Evolutionary conservation across 257 asterid species (phyloP), one percentile per base, ranked within the genome.

Genomic region (Agastache rugosa): DNA sequence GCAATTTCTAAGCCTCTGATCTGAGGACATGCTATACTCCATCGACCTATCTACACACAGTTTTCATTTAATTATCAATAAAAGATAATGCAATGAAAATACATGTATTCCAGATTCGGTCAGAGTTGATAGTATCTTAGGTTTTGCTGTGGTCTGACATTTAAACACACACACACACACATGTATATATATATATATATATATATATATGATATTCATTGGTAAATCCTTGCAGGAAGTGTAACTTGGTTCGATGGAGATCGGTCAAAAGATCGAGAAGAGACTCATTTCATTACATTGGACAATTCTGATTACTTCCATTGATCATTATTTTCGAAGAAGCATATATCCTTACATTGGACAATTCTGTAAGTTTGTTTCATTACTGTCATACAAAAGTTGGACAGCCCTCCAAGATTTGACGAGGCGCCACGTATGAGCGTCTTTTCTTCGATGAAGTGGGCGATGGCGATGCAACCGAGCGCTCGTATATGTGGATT

Each of bases 161-260:
- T 31, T 31, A n/a, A n/a, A n/a, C 37, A 31, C 37, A 31, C 7
- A 31, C 37, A 31, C 35, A 31, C 35, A 31, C 35, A 31, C 37
- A 31, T 1, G 0, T 5, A 3, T 5, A 31, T 31, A 5, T 31
- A 31, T 23, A 2, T 20, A 4, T 5, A 3, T 5, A 31, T 31
- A 5, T 31, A 31, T 23, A 2, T 20, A 35, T 59, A 17, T 2
- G 31, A 54, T 53, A 48, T 45, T n/a, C 76, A 35, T 75, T 34
- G 78, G 15, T 63, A 20, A 17, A 45, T 65, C 23, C 56, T 55
- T 80, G 84, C 87, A 89, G 96, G 95, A 71, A 74, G 83, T 68
- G 65, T 86, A 60, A 80, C 81, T 12, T 91, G 95, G 96, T 89
- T 85, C 23, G 89, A 88, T 50, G 91, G 81, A 63, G 94, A 88